Percentiles rank a stretch among this genome's conserved stretches.
phyloP scores from a whole-genome alignment of 805 yeast species.

The Isabelozyma heimii region DNA sequence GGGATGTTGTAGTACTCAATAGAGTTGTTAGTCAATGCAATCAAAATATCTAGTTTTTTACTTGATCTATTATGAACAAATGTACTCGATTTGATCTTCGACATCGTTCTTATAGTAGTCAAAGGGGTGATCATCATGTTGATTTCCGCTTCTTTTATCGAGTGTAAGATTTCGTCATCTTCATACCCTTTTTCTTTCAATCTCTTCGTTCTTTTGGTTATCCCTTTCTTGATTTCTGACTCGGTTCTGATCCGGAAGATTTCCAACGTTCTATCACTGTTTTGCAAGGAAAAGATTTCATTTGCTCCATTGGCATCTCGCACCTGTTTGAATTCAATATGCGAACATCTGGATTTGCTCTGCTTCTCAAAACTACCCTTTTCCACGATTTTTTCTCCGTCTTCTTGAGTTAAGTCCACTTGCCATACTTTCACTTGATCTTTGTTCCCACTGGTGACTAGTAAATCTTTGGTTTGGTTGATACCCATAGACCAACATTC shows the following conservation, averaged over 20 bases:
- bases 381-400: conserved; percentile 48
- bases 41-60: conserved; percentile 54
- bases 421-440: conserved; percentile 84
- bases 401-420: conserved; percentile 53
- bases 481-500: conserved; percentile 88
- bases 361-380: conserved; percentile 71
- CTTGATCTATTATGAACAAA: conserved; percentile 53
- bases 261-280: conserved; percentile 79
- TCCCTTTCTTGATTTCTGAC: conserved; percentile 77
- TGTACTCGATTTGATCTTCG: conserved; percentile 63
- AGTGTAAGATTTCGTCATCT: conserved; percentile 51
- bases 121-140: conserved; percentile 66
- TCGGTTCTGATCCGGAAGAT: conserved; percentile 70
- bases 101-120: conserved; percentile 59
- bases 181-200: conserved; percentile 65
- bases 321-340: conserved; percentile 47
- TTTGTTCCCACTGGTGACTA: conserved; percentile 75
- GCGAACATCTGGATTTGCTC: conserved; percentile 68
- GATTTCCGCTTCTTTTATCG: conserved; percentile 44
- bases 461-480: conserved; percentile 36
- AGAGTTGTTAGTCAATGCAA: conserved; percentile 70
- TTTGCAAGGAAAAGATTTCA: conserved; percentile 66
- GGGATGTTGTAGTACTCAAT: conserved; percentile 64
- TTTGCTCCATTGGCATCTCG: conserved; percentile 27
- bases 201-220: conserved; percentile 74